These are phyloP conservation scores for Penicillium thymicola DNA, from an alignment of 2,329 filamentous ascomycete species.

Conservation along the genomic window DNA sequence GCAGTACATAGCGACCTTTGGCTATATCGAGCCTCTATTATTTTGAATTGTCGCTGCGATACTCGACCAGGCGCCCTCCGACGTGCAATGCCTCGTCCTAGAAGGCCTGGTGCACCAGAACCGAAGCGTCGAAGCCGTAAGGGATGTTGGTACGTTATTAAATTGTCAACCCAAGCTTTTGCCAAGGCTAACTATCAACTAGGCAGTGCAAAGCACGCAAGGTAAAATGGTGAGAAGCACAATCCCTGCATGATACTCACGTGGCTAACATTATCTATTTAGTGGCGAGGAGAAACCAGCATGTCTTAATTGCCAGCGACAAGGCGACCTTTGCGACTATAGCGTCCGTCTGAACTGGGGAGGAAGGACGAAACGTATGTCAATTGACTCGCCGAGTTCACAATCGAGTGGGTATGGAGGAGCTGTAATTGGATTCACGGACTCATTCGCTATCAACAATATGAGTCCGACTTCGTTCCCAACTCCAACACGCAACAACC, in stretches of 20 bases:
- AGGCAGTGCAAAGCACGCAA: constrained; percentile 79
- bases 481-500: constrained; percentile 8
- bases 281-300: constrained; percentile 70
- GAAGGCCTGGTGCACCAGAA: constrained; percentile 61
- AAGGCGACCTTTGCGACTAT: constrained; percentile 74
- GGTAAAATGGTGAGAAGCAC: constrained; percentile 62
- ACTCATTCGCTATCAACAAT: constrained; percentile 9
- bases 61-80: constrained; percentile 17
- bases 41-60: constrained; percentile 14
- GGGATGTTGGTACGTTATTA: constrained; percentile 60
- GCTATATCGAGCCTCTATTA: constrained; percentile 17
- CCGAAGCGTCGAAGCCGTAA: constrained; percentile 66
- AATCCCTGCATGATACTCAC: background rate
- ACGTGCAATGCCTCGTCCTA: constrained; percentile 59
- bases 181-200: background rate
- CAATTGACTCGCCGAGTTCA: constrained; percentile 34
- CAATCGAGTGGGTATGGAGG: constrained; percentile 26
- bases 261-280: constrained; percentile 13
- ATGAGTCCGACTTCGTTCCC: constrained; percentile 10
- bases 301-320: constrained; percentile 69
- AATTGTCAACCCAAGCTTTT: background rate
- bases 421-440: constrained; percentile 16
- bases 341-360: constrained; percentile 79
- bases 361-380: constrained; percentile 61
- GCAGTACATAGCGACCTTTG: constrained; percentile 18